Percentiles rank a stretch among this genome's conserved stretches.
Evolutionary conservation across 1,284 basidiomycete genomes (phyloP).

Genomic region (Blastosporella zonata): DNA sequence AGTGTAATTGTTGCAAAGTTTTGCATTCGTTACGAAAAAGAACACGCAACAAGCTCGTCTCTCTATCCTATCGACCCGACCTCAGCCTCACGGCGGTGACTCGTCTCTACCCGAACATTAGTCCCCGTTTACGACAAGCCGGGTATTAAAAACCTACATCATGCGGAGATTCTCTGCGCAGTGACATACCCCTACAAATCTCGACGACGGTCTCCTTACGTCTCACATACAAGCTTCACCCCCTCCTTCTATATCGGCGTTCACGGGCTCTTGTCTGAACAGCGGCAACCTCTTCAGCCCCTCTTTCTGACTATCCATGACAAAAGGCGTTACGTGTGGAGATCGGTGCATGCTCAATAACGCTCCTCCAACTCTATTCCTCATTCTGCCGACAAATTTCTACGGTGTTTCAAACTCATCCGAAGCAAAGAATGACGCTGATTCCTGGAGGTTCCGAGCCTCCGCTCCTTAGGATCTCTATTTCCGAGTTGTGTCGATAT

Average conservation of each 20-base stretch:
- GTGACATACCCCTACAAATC: constrained; percentile 2
- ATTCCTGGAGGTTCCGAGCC: not conserved
- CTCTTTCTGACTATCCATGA: constrained; percentile 6
- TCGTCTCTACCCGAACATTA: not conserved
- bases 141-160: not conserved
- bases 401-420: not conserved
- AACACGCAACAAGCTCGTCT: constrained; percentile 4
- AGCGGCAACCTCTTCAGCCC: constrained; percentile 6
- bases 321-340: constrained; percentile 6
- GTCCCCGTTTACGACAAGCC: not conserved
- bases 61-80: not conserved
- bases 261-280: constrained; percentile 15
- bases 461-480: not conserved
- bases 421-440: not conserved
- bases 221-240: constrained; percentile 4
- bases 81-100: not conserved
- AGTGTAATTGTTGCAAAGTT: constrained; percentile 5
- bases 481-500: not conserved
- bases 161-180: not conserved
- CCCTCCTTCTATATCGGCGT: constrained; percentile 9
- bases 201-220: constrained; percentile 9
- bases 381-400: not conserved
- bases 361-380: not conserved
- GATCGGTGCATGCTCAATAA: constrained; percentile 1
- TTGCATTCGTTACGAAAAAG: constrained; percentile 9